Evolutionary conservation across 345 rosid species (phyloP).

Genomic region (Gossypium rotundifolium): DNA sequence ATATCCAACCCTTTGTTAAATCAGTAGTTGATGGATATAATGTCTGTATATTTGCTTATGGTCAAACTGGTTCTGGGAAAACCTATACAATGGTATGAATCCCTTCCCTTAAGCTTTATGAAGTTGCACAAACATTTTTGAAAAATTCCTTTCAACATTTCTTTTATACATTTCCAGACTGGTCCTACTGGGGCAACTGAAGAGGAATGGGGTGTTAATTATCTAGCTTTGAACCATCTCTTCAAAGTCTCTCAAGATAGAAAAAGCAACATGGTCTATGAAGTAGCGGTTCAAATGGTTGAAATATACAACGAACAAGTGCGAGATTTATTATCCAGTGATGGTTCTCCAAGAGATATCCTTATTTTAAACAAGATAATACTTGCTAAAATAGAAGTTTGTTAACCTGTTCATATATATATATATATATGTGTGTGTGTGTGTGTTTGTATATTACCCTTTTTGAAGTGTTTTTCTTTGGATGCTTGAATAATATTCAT

Average conservation of each 20-base stretch:
- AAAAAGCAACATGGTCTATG: constrained; percentile 43
- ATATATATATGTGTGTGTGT: neutral
- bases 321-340: constrained; percentile 56
- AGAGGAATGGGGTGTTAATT: constrained; percentile 89
- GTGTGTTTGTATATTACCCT: neutral
- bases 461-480: neutral
- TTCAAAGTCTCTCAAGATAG: constrained; percentile 62
- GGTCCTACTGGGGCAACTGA: constrained; percentile 62
- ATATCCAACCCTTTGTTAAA: constrained; percentile 63
- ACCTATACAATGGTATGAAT: constrained; percentile 78
- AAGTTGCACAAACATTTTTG: neutral
- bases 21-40: constrained; percentile 84
- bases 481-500: neutral
- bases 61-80: constrained; percentile 99
- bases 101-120: neutral
- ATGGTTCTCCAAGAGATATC: constrained; percentile 76
- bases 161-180: constrained; percentile 30
- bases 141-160: constrained; percentile 4
- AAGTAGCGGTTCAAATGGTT: constrained; percentile 76
- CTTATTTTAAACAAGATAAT: constrained; percentile 25
- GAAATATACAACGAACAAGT: constrained; percentile 95
- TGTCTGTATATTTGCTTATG: constrained; percentile 94
- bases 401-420: neutral
- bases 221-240: constrained; percentile 75
- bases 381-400: neutral